A percentile compares a stretch with the other conserved stretches of the same genome.
Evolutionary conservation across 73 alveolate genomes (phyloP).

Genomic region (Stentor roeselii): DNA sequence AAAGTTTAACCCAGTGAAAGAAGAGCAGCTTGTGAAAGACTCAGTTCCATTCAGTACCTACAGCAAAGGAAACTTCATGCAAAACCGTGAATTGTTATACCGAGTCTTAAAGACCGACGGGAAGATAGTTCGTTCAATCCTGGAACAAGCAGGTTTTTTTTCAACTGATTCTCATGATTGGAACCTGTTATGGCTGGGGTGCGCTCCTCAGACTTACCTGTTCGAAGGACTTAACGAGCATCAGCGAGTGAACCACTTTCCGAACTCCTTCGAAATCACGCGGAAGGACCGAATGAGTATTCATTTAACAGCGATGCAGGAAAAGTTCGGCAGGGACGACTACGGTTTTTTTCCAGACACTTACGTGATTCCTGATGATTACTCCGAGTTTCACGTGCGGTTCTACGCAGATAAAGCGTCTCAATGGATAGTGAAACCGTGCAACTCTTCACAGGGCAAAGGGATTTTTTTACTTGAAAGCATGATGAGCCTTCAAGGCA

Average conservation of each 20-base stretch:
- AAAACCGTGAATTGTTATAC: neutral
- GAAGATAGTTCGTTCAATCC: slow-evolving; percentile 29
- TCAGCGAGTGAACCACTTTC: slow-evolving; percentile 79
- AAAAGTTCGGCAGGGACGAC: slow-evolving; percentile 51
- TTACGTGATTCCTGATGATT: slow-evolving; percentile 74
- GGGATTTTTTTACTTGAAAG: slow-evolving; percentile 65
- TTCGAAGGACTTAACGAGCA: slow-evolving; percentile 66
- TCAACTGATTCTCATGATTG: slow-evolving; percentile 49
- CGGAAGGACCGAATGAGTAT: slow-evolving; percentile 69
- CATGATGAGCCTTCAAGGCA: slow-evolving; percentile 54
- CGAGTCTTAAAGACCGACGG: slow-evolving; percentile 28
- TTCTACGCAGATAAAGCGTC: slow-evolving; percentile 52
- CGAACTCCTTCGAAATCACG: slow-evolving; percentile 65
- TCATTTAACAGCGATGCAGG: slow-evolving; percentile 65
- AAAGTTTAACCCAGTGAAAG: slow-evolving; percentile 22
- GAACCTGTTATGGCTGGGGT: slow-evolving; percentile 60
- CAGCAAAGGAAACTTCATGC: slow-evolving; percentile 8
- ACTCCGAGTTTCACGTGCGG: slow-evolving; percentile 60
- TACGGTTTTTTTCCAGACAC: slow-evolving; percentile 75
- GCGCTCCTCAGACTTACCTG: slow-evolving; percentile 54
- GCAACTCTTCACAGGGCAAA: slow-evolving; percentile 67
- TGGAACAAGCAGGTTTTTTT: slow-evolving; percentile 26
- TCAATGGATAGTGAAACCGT: slow-evolving; percentile 75
- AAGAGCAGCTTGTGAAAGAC: slow-evolving; percentile 10
- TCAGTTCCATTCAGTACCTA: neutral